Evolutionary conservation across 345 rosid genomes (phyloP), one percentile per base, ranked within the genome.

Genomic region (Rhizophora mangle): DNA sequence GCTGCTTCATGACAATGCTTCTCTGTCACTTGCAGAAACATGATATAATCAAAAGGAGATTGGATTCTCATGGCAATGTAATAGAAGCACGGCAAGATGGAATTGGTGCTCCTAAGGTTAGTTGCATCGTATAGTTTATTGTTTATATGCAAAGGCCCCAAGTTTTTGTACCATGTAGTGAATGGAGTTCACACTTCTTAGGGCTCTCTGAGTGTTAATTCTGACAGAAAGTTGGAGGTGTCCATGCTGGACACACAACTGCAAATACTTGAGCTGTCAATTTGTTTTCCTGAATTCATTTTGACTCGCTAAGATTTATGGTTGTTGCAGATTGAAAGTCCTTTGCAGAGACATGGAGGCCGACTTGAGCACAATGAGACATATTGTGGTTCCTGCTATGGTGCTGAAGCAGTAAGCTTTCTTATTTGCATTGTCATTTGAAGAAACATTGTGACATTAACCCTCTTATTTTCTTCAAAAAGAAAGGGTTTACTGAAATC

Each of bases 321-420:
- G 57, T 80, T 80, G 60, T 55, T 66, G 71, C 85, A 90, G 98
- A 85, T 92, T 79, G 99, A 92, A 55, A 92, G 87, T 31, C 94
- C 99, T 63, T 77, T 95, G 74, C 98, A 95, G 81, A 86, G 81
- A 80, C 99, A 95, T 82, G 98, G 98, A 78, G 98, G 98, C 53
- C 84, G 99, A 87, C 89, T 95, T 64, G 97, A 82, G 84, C 98
- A 92, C 80, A 96, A 96, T 61, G 96, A 92, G 76, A 96, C 96
- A 27, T 96, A 89, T 63, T 90, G 99, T 71, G 96, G 98, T 64
- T 96, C 98, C 57, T 96, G 97, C 72, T 90, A 83, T 79, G 98
- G 99, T 65, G 91, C 97, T 49, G 95, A 96, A 84, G 57, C 79
- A 43, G 98, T 96, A 86, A 73, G 87, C 36, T 64, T 60, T 54